phyloP scores from a whole-genome alignment of 805 yeast genomes.

The Cyberlindnera mississippiensis region DNA sequence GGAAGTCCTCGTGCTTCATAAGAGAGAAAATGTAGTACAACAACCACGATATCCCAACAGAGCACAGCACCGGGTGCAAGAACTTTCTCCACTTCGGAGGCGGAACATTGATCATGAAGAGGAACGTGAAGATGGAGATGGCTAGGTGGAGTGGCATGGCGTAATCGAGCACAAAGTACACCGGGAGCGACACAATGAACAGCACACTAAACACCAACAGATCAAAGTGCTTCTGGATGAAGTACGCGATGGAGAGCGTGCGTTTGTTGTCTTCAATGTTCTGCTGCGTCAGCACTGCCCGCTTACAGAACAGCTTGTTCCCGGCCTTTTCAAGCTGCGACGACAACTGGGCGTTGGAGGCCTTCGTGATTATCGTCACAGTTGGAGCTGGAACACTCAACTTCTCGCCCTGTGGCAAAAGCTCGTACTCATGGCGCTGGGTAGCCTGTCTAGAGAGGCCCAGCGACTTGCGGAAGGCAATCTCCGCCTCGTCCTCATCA shows the following conservation, averaged over 20 bases:
- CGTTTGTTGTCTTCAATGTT: constrained; percentile 7
- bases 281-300: constrained; percentile 21
- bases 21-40: constrained; percentile 57
- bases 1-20: constrained; percentile 47
- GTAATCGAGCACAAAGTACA: constrained; percentile 54
- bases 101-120: constrained; percentile 38
- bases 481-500: constrained; percentile 25
- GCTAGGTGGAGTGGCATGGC: constrained; percentile 61
- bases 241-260: constrained; percentile 31
- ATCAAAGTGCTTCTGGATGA: constrained; percentile 46
- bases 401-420: no score
- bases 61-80: constrained; percentile 69
- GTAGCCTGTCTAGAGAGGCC: constrained; percentile 10
- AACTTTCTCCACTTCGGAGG: constrained; percentile 47
- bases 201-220: constrained; percentile 46
- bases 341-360: background rate
- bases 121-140: constrained; percentile 54
- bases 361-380: no score
- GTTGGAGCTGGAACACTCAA: no score
- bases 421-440: constrained; percentile 3
- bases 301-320: constrained; percentile 21
- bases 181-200: constrained; percentile 53
- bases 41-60: constrained; percentile 61
- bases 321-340: constrained; percentile 18
- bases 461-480: constrained; percentile 15